Percentiles rank a stretch among this genome's conserved stretches.
These are phyloP conservation scores for Coffea eugenioides DNA, from an alignment of 257 asterid genomes.

Conservation along the genomic window DNA sequence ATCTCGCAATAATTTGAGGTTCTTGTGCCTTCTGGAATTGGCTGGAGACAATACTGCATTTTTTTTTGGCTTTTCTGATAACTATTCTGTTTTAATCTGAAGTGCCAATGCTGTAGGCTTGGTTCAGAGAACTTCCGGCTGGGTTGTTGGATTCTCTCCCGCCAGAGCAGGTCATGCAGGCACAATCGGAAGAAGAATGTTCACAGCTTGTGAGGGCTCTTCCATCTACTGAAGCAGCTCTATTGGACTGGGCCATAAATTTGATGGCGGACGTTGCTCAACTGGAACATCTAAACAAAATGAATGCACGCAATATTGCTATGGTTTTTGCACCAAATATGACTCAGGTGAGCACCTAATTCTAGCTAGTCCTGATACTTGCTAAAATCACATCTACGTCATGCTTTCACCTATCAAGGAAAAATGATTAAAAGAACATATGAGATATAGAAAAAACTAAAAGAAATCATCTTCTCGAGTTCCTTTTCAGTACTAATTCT, in stretches of 20 bases:
- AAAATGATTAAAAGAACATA: background rate
- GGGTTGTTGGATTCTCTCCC: slow-evolving; percentile 79
- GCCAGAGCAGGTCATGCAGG: slow-evolving; percentile 71
- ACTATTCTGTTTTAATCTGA: background rate
- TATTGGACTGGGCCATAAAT: slow-evolving; percentile 85
- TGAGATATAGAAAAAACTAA: background rate
- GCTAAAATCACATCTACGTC: too few relatives aligned
- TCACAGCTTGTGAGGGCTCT: slow-evolving; percentile 61
- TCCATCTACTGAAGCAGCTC: slow-evolving; percentile 74
- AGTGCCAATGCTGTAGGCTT: slow-evolving; percentile 39
- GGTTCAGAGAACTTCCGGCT: slow-evolving; percentile 89
- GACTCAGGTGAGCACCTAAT: slow-evolving; percentile 62
- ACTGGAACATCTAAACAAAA: slow-evolving; percentile 66
- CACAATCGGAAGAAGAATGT: slow-evolving; percentile 74
- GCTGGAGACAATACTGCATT: slow-evolving; percentile 41
- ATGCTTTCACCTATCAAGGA: background rate
- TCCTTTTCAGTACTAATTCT: background rate
- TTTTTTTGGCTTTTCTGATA: background rate
- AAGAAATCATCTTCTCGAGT: background rate
- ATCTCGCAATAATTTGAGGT: background rate
- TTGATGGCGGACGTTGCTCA: slow-evolving; percentile 95
- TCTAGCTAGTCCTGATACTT: background rate
- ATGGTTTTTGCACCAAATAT: slow-evolving; percentile 94
- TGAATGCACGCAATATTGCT: slow-evolving; percentile 85
- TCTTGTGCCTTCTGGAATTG: slow-evolving; percentile 32